Percentiles rank a stretch among this genome's conserved stretches.
These are phyloP conservation scores for Fusarium sp. DNA, from an alignment of 2,329 filamentous ascomycete species.

Conservation along the genomic window DNA sequence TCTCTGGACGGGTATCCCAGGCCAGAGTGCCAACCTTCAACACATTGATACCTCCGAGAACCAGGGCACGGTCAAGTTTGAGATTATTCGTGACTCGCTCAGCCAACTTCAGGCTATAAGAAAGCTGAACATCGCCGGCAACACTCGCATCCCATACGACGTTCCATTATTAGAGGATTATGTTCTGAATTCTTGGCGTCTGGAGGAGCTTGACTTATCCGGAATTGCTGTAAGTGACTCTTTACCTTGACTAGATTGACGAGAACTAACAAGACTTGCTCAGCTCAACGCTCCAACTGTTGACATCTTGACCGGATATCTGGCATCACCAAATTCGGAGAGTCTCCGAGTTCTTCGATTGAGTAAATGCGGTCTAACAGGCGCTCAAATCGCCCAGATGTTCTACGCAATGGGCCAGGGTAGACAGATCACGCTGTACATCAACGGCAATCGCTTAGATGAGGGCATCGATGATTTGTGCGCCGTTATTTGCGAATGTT, in stretches of 20 bases:
- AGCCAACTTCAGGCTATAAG: constrained; percentile 59
- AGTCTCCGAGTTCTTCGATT: constrained; percentile 60
- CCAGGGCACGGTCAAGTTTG: constrained; percentile 62
- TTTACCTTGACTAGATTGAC: background rate
- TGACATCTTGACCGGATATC: constrained; percentile 60
- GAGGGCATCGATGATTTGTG: constrained; percentile 64
- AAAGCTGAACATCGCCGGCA: constrained; percentile 64
- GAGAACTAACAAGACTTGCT: constrained; percentile 17
- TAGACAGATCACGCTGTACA: constrained; percentile 61
- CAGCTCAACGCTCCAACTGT: constrained; percentile 64
- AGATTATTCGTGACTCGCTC: constrained; percentile 60
- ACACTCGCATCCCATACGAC: constrained; percentile 60
- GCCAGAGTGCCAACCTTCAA: constrained; percentile 60
- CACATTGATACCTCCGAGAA: constrained; percentile 66
- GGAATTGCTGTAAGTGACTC: constrained; percentile 61
- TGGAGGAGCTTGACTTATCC: constrained; percentile 67
- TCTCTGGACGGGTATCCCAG: constrained; percentile 61
- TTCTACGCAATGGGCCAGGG: constrained; percentile 64
- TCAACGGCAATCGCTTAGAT: constrained; percentile 67
- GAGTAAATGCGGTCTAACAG: constrained; percentile 65
- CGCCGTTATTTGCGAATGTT: constrained; percentile 59
- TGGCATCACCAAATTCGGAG: constrained; percentile 56
- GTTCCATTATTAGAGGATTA: constrained; percentile 62
- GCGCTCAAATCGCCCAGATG: constrained; percentile 62
- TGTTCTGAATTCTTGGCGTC: constrained; percentile 57